Conservation (phyloP, 139 green algal genomes). For the Chlamydomonas schloesseri region DNA sequence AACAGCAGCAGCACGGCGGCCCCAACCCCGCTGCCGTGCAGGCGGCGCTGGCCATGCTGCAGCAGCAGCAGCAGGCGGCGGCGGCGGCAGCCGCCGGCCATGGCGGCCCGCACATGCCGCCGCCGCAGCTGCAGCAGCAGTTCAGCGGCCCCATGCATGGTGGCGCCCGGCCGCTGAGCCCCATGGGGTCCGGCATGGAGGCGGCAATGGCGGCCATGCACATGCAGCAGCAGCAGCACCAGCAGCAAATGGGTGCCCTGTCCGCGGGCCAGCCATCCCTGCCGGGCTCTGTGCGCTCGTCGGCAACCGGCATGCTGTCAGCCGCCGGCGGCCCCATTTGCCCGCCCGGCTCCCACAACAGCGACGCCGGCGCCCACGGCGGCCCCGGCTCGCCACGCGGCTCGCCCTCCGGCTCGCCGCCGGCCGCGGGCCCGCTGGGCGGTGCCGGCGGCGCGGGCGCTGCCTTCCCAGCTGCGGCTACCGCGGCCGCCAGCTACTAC, state of each 20-base stretch:
- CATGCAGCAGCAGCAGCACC: not conserved
- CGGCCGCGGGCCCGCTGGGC: not conserved
- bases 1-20: not conserved
- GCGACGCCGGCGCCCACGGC: not conserved
- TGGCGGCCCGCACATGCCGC: not conserved
- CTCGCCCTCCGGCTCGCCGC: slow-evolving; percentile 2
- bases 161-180: too few species aligned
- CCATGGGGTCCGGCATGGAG: too few species aligned
- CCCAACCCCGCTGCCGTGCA: not conserved
- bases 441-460: not conserved
- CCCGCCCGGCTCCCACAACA: not conserved
- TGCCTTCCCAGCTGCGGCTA: not conserved
- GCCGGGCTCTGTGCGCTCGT: slow-evolving; percentile 2
- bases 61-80: slow-evolving; percentile 26
- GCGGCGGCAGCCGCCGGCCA: not conserved
- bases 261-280: not conserved
- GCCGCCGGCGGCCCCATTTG: not conserved
- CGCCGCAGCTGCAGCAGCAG: not conserved
- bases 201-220: not conserved
- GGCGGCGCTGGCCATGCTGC: slow-evolving; percentile 14
- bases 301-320: slow-evolving; percentile 15
- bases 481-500: slow-evolving; percentile 31
- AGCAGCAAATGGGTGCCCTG: not conserved
- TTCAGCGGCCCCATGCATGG: not conserved
- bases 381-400: not conserved